Evolutionary conservation across 768 basidiomycete genomes (phyloP).

Genomic region (Podaxis rugospora): DNA sequence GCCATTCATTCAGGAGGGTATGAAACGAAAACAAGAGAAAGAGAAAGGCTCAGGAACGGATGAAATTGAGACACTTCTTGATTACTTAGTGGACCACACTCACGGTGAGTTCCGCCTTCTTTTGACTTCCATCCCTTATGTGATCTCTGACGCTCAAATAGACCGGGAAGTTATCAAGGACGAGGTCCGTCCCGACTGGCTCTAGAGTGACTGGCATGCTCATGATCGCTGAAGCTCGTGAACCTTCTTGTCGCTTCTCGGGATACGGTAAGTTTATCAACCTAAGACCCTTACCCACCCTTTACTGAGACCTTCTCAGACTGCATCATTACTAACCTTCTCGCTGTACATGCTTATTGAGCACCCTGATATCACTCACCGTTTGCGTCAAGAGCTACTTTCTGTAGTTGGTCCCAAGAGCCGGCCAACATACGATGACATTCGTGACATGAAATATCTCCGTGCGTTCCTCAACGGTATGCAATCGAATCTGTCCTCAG

Average conservation of each 20-base stretch:
- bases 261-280: conserved; percentile 39
- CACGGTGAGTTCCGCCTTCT: conserved; percentile 30
- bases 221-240: conserved; percentile 17
- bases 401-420: conserved; percentile 27
- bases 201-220: not conserved
- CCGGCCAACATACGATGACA: conserved; percentile 35
- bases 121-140: not conserved
- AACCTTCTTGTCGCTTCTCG: conserved; percentile 56
- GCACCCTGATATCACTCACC: conserved; percentile 29
- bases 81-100: conserved; percentile 47
- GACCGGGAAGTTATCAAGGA: conserved; percentile 38
- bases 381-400: conserved; percentile 34
- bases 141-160: not conserved
- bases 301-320: conserved; percentile 18
- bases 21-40: conserved; percentile 29
- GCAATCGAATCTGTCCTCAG: not conserved
- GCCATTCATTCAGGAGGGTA: conserved; percentile 42
- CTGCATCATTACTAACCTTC: conserved; percentile 36
- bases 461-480: conserved; percentile 23
- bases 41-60: conserved; percentile 8
- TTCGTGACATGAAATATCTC: conserved; percentile 34
- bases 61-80: conserved; percentile 42
- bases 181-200: conserved; percentile 14
- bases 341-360: conserved; percentile 35
- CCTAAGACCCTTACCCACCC: not conserved